These are phyloP conservation scores for Nepenthes alata DNA, from an alignment of 179 eudicot species.

Conservation along the genomic window DNA sequence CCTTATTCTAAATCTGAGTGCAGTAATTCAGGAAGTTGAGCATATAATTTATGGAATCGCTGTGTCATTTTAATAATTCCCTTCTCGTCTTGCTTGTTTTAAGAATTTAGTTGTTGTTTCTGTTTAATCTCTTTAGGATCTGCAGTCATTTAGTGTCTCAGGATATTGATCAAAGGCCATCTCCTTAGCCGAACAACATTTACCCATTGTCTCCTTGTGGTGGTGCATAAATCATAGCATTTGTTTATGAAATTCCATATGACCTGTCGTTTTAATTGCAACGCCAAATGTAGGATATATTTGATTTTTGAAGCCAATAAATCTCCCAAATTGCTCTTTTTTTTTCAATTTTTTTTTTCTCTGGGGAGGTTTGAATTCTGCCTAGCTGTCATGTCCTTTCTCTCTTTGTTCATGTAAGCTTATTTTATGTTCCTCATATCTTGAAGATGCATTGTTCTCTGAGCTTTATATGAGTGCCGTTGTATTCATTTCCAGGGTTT, in stretches of 20 bases:
- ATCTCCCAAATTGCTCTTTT: background rate
- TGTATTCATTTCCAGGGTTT: slow-evolving; percentile 16
- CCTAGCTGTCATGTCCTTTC: background rate
- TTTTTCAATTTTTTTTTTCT: background rate
- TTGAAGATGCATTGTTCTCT: background rate
- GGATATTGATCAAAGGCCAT: too few species aligned
- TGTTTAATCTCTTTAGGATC: too few species aligned
- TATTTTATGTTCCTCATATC: background rate
- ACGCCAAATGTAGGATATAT: too few species aligned
- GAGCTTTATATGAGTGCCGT: slow-evolving; percentile 1
- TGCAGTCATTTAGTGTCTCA: too few species aligned
- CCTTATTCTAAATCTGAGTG: background rate
- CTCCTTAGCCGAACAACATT: too few species aligned
- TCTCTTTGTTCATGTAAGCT: background rate
- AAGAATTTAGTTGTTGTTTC: too few species aligned
- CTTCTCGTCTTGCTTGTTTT: background rate
- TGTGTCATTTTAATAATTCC: background rate
- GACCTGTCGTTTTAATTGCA: too few species aligned
- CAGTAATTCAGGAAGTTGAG: slow-evolving; percentile 3
- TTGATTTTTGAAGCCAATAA: too few species aligned
- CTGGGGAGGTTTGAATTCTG: background rate
- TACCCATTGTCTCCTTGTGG: too few species aligned
- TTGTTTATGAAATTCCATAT: too few species aligned
- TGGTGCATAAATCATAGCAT: too few species aligned
- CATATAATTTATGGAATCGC: background rate